Evolutionary conservation across 371 early-diverging fungal species (phyloP).

Genomic region (Mucor sp.): DNA sequence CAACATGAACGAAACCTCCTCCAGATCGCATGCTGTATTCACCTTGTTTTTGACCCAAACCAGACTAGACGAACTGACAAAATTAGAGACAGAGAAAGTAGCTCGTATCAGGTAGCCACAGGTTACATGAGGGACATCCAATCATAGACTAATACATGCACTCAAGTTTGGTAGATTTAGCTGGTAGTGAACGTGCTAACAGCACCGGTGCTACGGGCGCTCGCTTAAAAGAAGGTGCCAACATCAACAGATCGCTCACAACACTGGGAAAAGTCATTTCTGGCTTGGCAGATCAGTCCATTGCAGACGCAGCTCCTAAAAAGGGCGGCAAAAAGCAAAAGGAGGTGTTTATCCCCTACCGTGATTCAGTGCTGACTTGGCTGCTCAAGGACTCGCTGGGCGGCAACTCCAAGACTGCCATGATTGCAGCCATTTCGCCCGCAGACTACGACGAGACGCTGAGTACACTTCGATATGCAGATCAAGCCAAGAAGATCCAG

Average conservation of each 20-base stretch:
- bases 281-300: constrained; percentile 83
- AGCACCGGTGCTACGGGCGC: constrained; percentile 95
- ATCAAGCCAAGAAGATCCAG: constrained; percentile 91
- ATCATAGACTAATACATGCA: background rate
- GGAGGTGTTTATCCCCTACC: constrained; percentile 80
- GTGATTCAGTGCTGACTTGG: constrained; percentile 95
- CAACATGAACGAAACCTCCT: constrained; percentile 94
- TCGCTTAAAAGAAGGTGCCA: constrained; percentile 97
- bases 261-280: constrained; percentile 98
- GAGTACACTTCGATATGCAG: constrained; percentile 94
- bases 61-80: constrained; percentile 58
- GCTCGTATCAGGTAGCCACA: constrained; percentile 63
- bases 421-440: constrained; percentile 88
- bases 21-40: constrained; percentile 95
- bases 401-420: constrained; percentile 93
- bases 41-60: constrained; percentile 81
- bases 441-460: constrained; percentile 89
- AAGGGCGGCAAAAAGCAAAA: constrained; percentile 52
- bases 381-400: constrained; percentile 93
- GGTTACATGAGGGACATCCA: background rate
- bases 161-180: constrained; percentile 78
- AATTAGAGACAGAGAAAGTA: constrained; percentile 74
- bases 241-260: constrained; percentile 96
- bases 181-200: constrained; percentile 96
- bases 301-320: constrained; percentile 23